Conservation (phyloP, 805 yeast genomes). For the Cyberlindnera euphorbiiphila region DNA sequence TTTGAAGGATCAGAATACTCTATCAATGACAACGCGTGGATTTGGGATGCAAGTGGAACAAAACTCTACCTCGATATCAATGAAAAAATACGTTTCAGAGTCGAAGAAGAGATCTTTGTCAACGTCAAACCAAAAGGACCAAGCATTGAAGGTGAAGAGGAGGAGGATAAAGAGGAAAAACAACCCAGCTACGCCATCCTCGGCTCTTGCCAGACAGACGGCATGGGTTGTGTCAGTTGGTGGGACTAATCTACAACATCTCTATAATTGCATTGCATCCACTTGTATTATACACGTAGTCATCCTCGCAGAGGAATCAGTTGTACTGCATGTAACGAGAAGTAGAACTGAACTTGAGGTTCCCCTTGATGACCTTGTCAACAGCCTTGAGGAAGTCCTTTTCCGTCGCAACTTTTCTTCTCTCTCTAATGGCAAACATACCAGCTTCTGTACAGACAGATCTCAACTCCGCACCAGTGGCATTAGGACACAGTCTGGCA, state of each 20-base stretch:
- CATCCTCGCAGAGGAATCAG: slow-evolving; percentile 31
- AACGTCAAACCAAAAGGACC: slow-evolving; percentile 80
- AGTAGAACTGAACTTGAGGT: slow-evolving; percentile 94
- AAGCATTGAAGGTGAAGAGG: slow-evolving; percentile 30
- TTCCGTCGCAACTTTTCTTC: slow-evolving; percentile 97
- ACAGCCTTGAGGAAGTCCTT: slow-evolving; percentile 97
- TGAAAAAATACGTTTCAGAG: slow-evolving; percentile 86
- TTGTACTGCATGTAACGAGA: slow-evolving; percentile 98
- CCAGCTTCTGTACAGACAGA: slow-evolving; percentile 99
- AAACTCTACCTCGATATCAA: slow-evolving; percentile 82
- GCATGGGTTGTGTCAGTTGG: slow-evolving; percentile 96
- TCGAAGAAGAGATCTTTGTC: slow-evolving; percentile 83
- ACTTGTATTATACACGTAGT: slow-evolving; percentile 2
- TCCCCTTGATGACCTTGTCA: slow-evolving; percentile 97
- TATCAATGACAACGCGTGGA: slow-evolving; percentile 88
- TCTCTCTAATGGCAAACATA: slow-evolving; percentile 97
- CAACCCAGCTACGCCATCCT: slow-evolving; percentile 80
- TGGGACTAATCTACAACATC: slow-evolving; percentile 64
- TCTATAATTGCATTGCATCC: too few species aligned
- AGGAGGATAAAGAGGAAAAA: slow-evolving; percentile 32
- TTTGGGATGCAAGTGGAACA: slow-evolving; percentile 77
- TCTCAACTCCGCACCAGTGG: slow-evolving; percentile 97
- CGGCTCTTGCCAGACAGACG: slow-evolving; percentile 92
- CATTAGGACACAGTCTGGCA: slow-evolving; percentile 94
- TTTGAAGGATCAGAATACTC: slow-evolving; percentile 72